Base-by-base conservation (phyloP, 306 rosid genomes). In the Castanea mollissima region DNA sequence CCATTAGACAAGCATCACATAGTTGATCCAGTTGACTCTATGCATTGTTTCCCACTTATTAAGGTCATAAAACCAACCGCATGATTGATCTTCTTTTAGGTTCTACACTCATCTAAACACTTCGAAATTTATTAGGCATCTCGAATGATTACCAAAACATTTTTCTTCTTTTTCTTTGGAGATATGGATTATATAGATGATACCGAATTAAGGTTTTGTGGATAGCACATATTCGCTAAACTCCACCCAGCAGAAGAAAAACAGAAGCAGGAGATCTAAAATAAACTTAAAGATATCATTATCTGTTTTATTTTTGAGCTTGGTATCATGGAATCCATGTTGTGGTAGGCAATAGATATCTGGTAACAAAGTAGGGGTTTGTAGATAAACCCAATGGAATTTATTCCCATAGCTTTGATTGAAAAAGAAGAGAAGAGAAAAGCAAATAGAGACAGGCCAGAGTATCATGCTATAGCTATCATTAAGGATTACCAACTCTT, bases 31-130 rank as follows among this genome's bases (percentile, higher is more conserved):
- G 91, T 87, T 89, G 88, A 84, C 90, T 74, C 32, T 76, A 12
- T 55, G 19, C 57, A 41, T 76, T 85, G 89, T 82, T 80, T 84
- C 75, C 92, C 87, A 88, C 92, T 83, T 63, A 59, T 76, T 80
- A 64, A 87, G 77, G 83, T 77, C 83, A 69, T 52, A 69, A 71
- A 15, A 59, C 78, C 75, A 67, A 62, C 83, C 73, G 78, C 80
- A 62, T 79, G 71, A 74, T 65, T 76, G 20, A 32, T 76, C 78
- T 74, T 25, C 35, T 69, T 20, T 67, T 16, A 44, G n/a, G 4
- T 57, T 69, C 38, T 7, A 75, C 20, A 62, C 60, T 70, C 38
- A 38, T 59, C 52, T 32, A 27, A 70, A 3, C 5, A 21, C 55
- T 38, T 62, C n/a, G 15, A 51, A n/a, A 54, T 57, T 34, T 16